Evolutionary conservation across 306 rosid species (phyloP).

Genomic region (Lathyrus aphaca): DNA sequence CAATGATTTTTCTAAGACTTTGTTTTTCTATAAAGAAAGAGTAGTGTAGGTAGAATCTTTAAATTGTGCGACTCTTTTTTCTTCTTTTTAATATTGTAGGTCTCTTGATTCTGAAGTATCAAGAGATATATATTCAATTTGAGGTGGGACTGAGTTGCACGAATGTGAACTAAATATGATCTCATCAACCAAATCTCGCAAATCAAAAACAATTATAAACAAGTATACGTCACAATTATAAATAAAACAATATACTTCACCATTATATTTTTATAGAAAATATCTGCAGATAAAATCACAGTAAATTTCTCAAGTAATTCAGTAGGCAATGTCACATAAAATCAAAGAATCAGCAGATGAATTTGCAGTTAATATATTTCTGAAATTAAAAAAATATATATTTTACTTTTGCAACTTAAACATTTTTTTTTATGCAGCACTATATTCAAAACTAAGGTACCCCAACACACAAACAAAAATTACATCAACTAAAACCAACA

Average conservation of each 20-base stretch:
- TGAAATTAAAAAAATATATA: no score
- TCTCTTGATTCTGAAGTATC: background rate
- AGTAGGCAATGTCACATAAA: no score
- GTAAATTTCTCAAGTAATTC: no score
- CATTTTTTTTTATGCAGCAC: no score
- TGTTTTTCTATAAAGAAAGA: background rate
- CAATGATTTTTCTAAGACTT: constrained; percentile 12
- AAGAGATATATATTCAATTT: background rate
- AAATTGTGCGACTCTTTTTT: background rate
- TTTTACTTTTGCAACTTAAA: no score
- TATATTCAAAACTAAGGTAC: no score
- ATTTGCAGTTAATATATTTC: no score
- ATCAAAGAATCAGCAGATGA: no score
- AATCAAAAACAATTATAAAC: background rate
- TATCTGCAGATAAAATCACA: no score
- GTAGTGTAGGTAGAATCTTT: background rate
- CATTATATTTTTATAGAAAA: no score
- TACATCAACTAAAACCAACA: no score
- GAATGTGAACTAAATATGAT: background rate
- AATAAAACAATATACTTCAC: background rate
- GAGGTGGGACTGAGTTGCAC: background rate
- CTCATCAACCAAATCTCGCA: background rate
- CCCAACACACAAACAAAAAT: no score
- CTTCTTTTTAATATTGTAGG: background rate
- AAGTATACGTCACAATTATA: background rate